Percentiles rank a stretch among this genome's conserved stretches.
Conservation (phyloP, 139 green algal genomes). For the Yamagishiella unicocca region DNA sequence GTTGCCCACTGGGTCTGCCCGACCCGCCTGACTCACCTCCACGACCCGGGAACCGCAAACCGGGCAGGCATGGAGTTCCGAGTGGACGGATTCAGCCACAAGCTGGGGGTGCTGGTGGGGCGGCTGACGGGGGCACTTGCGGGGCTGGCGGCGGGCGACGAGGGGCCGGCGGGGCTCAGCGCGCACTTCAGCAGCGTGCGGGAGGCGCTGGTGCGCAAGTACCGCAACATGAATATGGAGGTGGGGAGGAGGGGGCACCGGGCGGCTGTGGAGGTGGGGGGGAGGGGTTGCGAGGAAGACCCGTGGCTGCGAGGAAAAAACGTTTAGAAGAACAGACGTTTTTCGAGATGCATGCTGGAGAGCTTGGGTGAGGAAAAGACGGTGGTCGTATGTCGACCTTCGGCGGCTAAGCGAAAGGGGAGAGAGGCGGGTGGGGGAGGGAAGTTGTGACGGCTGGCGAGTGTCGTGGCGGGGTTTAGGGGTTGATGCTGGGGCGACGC, state of each 20-base stretch:
- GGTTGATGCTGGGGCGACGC: background rate
- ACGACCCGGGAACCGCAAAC: too few relatives aligned
- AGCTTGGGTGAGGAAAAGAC: too few relatives aligned
- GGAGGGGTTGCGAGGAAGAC: background rate
- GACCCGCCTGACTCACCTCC: too few relatives aligned
- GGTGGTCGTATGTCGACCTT: too few relatives aligned
- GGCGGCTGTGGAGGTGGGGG: background rate
- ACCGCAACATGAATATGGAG: constrained; percentile 90
- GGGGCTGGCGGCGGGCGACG: constrained; percentile 4
- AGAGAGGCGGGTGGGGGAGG: background rate
- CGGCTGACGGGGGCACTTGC: constrained; percentile 78
- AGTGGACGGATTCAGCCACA: constrained; percentile 93
- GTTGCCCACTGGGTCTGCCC: too few relatives aligned
- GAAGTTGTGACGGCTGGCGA: background rate
- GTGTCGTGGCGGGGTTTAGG: background rate
- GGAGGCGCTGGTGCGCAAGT: constrained; percentile 82
- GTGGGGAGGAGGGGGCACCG: constrained; percentile 48
- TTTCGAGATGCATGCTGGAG: too few relatives aligned
- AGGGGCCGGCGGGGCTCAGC: background rate
- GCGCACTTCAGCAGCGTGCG: constrained; percentile 70
- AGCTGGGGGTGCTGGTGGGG: constrained; percentile 77
- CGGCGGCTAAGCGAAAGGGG: background rate
- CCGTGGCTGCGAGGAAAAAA: too few relatives aligned
- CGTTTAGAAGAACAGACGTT: too few relatives aligned
- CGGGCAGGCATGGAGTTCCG: constrained; percentile 80